Conservation (phyloP, 306 rosid genomes). For the Corylus heterophylla region DNA sequence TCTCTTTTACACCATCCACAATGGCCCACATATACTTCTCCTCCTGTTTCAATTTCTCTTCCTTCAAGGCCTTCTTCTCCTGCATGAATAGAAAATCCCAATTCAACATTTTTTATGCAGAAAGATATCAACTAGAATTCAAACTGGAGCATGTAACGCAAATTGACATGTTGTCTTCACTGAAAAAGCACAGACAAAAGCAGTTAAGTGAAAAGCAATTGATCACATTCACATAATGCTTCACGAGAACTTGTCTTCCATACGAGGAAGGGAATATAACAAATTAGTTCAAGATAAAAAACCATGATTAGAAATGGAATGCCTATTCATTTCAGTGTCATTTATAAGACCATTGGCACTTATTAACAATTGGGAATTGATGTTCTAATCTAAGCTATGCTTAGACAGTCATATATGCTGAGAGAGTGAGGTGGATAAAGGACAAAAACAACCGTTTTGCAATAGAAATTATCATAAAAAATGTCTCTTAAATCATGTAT, state of each 20-base stretch:
- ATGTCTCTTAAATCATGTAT: background rate
- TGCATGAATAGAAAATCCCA: conserved; percentile 34
- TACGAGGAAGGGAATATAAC: background rate
- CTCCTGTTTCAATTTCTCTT: conserved; percentile 88
- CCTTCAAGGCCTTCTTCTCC: conserved; percentile 91
- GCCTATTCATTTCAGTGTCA: background rate
- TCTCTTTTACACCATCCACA: conserved; percentile 93
- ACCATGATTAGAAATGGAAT: background rate
- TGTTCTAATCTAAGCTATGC: background rate
- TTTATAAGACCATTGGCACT: background rate
- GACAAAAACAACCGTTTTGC: background rate
- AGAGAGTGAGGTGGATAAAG: background rate
- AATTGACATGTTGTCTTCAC: background rate
- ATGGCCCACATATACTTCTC: conserved; percentile 97
- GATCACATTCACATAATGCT: conserved; percentile 7
- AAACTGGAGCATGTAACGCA: background rate
- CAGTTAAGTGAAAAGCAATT: background rate
- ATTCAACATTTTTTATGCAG: conserved; percentile 11
- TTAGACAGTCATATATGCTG: background rate
- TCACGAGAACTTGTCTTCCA: background rate
- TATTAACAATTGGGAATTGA: background rate
- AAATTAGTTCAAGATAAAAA: background rate
- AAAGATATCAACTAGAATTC: background rate
- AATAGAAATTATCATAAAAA: background rate
- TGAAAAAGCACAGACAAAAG: background rate